A percentile compares a stretch with the other conserved stretches of the same genome.
Evolutionary conservation across 2,329 filamentous ascomycete genomes (phyloP).

Genomic region (Calonectria naviculata): DNA sequence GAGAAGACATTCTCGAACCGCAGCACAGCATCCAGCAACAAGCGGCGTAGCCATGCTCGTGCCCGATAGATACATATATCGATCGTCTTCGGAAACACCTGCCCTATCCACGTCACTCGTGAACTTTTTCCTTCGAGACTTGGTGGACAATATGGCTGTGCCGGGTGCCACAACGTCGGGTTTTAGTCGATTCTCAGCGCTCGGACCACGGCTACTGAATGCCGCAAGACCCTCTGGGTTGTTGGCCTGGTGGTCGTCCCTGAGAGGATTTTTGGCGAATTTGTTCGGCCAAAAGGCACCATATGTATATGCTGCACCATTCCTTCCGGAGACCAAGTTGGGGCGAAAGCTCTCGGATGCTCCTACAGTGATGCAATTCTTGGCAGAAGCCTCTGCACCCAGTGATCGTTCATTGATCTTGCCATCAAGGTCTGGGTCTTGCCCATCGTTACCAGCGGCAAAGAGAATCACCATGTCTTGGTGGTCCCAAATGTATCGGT

Average conservation of each 20-base stretch:
- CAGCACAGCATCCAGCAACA: slow-evolving; percentile 8
- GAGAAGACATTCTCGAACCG: not conserved
- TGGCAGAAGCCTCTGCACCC: not conserved
- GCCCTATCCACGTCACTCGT: not conserved
- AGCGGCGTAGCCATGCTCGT: slow-evolving; percentile 14
- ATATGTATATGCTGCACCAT: not conserved
- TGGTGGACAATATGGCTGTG: not conserved
- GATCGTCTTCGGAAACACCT: not conserved
- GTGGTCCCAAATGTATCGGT: not conserved
- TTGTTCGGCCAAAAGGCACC: not conserved
- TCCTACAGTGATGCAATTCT: slow-evolving; percentile 11
- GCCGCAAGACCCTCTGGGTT: slow-evolving; percentile 3
- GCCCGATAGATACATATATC: not conserved
- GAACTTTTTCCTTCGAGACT: not conserved
- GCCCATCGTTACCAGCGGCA: slow-evolving; percentile 13
- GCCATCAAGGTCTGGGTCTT: not conserved
- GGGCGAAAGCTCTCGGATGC: slow-evolving; percentile 7
- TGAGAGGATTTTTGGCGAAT: not conserved
- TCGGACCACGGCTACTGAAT: slow-evolving; percentile 16
- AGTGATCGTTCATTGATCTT: not conserved
- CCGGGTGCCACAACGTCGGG: slow-evolving; percentile 6
- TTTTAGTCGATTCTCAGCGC: not conserved
- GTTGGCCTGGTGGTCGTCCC: not conserved
- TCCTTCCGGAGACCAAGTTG: not conserved
- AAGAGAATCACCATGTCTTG: slow-evolving; percentile 1